Conservation (phyloP, 1,284 basidiomycete genomes). For the Sanghuangporus baumii region DNA sequence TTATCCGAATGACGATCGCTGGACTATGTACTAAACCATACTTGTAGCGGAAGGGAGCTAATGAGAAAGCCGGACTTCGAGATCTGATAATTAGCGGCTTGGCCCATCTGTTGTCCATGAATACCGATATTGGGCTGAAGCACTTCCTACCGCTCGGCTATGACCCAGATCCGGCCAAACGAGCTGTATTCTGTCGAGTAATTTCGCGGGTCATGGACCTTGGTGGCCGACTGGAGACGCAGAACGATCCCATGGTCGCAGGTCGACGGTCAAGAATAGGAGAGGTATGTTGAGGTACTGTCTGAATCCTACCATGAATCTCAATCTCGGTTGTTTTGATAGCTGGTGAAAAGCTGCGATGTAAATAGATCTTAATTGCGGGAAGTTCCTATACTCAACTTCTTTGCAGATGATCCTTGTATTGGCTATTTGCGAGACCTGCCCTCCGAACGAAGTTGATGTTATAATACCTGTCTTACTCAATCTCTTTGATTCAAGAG, state of each 20-base stretch:
- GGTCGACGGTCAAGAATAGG: constrained; percentile 54
- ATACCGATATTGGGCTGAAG: constrained; percentile 86
- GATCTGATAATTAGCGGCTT: constrained; percentile 75
- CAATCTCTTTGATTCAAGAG: constrained; percentile 78
- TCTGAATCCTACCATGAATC: not conserved
- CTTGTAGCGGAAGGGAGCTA: not conserved
- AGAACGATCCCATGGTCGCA: constrained; percentile 46
- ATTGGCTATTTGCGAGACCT: constrained; percentile 81
- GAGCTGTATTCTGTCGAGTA: constrained; percentile 83
- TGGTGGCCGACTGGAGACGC: constrained; percentile 66
- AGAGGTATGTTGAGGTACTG: constrained; percentile 48
- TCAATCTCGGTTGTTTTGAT: not conserved
- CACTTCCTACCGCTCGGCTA: constrained; percentile 82
- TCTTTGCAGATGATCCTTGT: constrained; percentile 64
- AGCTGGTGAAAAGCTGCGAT: constrained; percentile 72
- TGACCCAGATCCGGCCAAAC: constrained; percentile 66
- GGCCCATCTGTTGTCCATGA: constrained; percentile 77
- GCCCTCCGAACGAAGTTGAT: constrained; percentile 73
- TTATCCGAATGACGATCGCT: not conserved
- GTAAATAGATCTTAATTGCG: constrained; percentile 36
- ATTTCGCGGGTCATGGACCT: constrained; percentile 82
- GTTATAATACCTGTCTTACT: constrained; percentile 83
- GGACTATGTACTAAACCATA: not conserved
- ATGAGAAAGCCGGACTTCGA: constrained; percentile 33
- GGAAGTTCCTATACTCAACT: not conserved